Conservation (phyloP, 495 filamentous ascomycete species). For the Aspergillus haitiensis region DNA sequence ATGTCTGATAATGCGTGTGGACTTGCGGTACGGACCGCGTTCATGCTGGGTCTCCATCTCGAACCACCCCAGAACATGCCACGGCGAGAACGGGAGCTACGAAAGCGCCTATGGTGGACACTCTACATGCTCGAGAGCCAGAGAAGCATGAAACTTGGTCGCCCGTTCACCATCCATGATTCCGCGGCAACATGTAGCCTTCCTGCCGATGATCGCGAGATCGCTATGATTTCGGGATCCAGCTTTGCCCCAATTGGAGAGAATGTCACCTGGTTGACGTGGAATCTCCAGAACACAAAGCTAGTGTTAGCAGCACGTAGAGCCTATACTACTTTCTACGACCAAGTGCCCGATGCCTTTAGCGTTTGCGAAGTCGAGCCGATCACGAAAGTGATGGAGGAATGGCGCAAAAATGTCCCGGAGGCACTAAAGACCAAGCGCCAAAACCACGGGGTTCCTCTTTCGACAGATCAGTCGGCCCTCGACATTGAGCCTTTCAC, state of each 20-base stretch:
- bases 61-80: slow-evolving; percentile 44
- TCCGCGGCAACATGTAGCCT: slow-evolving; percentile 38
- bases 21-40: slow-evolving; percentile 48
- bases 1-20: slow-evolving; percentile 44
- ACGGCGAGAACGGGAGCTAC: slow-evolving; percentile 38
- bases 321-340: slow-evolving; percentile 40
- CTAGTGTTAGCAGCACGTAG: slow-evolving; percentile 39
- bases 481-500: slow-evolving; percentile 43
- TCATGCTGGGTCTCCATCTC: slow-evolving; percentile 53
- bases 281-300: slow-evolving; percentile 38
- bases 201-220: slow-evolving; percentile 38
- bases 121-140: slow-evolving; percentile 51
- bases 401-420: slow-evolving; percentile 43
- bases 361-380: not conserved
- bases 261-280: slow-evolving; percentile 44
- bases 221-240: slow-evolving; percentile 39
- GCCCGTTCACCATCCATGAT: slow-evolving; percentile 40
- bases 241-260: slow-evolving; percentile 37
- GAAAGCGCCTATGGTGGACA: slow-evolving; percentile 54
- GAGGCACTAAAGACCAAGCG: slow-evolving; percentile 38
- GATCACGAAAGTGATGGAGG: slow-evolving; percentile 6
- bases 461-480: slow-evolving; percentile 41
- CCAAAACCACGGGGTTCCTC: slow-evolving; percentile 32
- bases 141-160: slow-evolving; percentile 52
- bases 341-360: slow-evolving; percentile 18